Evolutionary conservation across 1,284 basidiomycete species (phyloP).

Genomic region (Sporisorium graminicola): DNA sequence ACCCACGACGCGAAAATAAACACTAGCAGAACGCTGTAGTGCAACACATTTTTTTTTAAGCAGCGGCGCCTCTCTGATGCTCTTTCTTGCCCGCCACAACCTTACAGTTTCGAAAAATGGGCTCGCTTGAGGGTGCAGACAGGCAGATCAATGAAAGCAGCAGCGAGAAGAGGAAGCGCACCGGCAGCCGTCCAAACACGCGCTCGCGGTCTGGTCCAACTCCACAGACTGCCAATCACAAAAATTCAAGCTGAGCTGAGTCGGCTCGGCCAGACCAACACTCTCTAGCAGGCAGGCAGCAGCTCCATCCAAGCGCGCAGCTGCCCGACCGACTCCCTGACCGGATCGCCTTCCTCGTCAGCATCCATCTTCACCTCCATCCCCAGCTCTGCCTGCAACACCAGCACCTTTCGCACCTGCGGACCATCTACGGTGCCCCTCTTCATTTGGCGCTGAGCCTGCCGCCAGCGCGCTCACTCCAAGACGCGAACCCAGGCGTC

Average conservation of each 20-base stretch:
- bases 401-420: constrained; percentile 6
- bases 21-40: not conserved
- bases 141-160: not conserved
- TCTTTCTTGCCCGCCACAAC: not conserved
- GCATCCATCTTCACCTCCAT: not conserved
- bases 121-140: constrained; percentile 1
- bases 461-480: constrained; percentile 10
- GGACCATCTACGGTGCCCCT: not conserved
- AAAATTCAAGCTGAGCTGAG: not conserved
- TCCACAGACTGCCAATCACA: not conserved
- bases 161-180: not conserved
- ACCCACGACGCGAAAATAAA: constrained; percentile 39
- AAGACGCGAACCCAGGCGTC: not conserved
- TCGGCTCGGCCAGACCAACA: constrained; percentile 8
- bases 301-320: not conserved
- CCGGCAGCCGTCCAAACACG: constrained; percentile 6
- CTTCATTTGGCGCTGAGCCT: constrained; percentile 16
- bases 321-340: not conserved
- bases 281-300: constrained; percentile 1
- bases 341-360: not conserved
- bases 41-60: constrained; percentile 10
- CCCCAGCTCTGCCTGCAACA: not conserved
- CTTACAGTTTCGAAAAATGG: not conserved
- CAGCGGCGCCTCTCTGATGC: not conserved
- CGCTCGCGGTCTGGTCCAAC: constrained; percentile 2